Conservation (phyloP, 2,329 filamentous ascomycete genomes). For the Penicillium sp. region DNA sequence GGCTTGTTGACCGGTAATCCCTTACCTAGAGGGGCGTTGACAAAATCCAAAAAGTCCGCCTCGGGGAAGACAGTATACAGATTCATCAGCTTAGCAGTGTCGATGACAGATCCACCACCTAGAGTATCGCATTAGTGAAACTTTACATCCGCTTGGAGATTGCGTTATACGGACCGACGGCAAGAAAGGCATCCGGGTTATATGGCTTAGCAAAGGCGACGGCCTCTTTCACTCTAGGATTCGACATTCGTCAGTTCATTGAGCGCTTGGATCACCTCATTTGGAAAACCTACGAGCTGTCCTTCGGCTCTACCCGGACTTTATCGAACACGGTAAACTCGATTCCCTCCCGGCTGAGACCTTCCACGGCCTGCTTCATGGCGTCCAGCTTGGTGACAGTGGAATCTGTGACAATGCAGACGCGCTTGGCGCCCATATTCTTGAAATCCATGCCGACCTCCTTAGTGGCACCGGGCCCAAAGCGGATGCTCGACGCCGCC, state of each 20-base stretch:
- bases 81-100: slow-evolving; percentile 98
- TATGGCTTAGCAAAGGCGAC: slow-evolving; percentile 82
- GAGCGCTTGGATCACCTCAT: too few relatives aligned
- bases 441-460: slow-evolving; percentile 98
- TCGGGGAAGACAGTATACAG: slow-evolving; percentile 88
- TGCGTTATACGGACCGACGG: slow-evolving; percentile 61
- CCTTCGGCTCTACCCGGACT: slow-evolving; percentile 86
- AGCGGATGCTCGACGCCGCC: slow-evolving; percentile 91
- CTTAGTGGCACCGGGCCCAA: slow-evolving; percentile 87
- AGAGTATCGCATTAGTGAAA: slow-evolving; percentile 9
- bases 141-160: not conserved
- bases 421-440: slow-evolving; percentile 82
- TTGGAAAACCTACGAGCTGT: slow-evolving; percentile 70
- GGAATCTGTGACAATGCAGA: slow-evolving; percentile 86
- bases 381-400: slow-evolving; percentile 80
- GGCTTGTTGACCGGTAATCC: slow-evolving; percentile 70
- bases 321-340: slow-evolving; percentile 77
- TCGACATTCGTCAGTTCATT: not conserved
- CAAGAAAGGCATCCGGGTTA: slow-evolving; percentile 81
- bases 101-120: slow-evolving; percentile 85
- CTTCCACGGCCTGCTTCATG: slow-evolving; percentile 85
- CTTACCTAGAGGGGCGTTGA: slow-evolving; percentile 89
- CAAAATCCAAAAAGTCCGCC: slow-evolving; percentile 93
- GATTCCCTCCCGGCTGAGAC: slow-evolving; percentile 72
- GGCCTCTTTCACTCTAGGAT: slow-evolving; percentile 72